These are phyloP conservation scores for Sedum album DNA, from an alignment of 164 flowering plant genomes.

Conservation along the genomic window DNA sequence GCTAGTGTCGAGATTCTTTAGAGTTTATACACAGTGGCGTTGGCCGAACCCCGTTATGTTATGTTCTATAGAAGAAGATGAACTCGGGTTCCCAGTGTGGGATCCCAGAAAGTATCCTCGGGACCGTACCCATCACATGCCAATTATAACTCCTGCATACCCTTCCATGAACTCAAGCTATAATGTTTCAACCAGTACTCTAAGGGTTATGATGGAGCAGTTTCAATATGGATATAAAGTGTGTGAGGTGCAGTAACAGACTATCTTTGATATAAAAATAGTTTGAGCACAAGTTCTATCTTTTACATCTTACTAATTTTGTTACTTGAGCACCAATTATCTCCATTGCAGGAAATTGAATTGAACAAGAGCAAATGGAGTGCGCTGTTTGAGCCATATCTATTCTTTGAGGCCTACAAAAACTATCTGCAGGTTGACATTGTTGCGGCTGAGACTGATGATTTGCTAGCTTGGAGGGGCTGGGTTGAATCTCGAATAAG, in stretches of 20 bases:
- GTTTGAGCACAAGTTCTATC: background rate
- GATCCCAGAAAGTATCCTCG: constrained; percentile 88
- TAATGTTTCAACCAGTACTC: constrained; percentile 91
- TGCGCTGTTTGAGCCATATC: constrained; percentile 76
- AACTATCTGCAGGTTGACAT: constrained; percentile 94
- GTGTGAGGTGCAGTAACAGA: constrained; percentile 51
- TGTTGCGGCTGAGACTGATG: constrained; percentile 76
- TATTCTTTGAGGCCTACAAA: constrained; percentile 80
- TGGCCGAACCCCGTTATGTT: constrained; percentile 99
- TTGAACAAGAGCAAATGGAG: constrained; percentile 68
- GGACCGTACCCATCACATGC: constrained; percentile 88
- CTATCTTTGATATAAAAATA: background rate
- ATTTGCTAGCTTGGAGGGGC: constrained; percentile 86
- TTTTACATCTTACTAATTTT: background rate
- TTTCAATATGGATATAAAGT: constrained; percentile 67
- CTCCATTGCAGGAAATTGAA: constrained; percentile 66
- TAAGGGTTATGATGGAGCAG: constrained; percentile 92
- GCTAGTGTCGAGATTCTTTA: constrained; percentile 85
- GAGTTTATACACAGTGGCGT: constrained; percentile 95
- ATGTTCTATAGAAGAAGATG: constrained; percentile 42
- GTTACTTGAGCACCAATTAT: background rate
- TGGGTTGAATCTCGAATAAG: constrained; percentile 98
- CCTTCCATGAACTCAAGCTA: constrained; percentile 99
- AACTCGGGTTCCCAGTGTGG: constrained; percentile 86
- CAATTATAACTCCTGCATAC: constrained; percentile 97